These are phyloP conservation scores for Apostasia ramifera DNA, from an alignment of 106 monocot species.

Conservation along the genomic window DNA sequence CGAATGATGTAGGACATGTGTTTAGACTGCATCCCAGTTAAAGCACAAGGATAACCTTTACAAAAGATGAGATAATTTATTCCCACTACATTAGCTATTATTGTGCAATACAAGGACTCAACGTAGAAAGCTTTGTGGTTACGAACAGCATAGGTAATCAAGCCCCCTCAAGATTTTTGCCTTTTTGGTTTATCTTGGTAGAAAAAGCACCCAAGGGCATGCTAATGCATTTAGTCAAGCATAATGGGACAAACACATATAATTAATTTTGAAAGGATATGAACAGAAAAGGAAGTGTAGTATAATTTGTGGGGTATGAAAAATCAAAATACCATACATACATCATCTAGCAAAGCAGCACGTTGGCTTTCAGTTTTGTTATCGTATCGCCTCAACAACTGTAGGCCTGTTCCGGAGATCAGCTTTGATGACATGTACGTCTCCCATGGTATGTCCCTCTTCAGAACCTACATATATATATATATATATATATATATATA, in stretches of 20 bases:
- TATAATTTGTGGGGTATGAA: not conserved
- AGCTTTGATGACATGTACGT: conserved; percentile 89
- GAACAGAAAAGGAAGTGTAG: not conserved
- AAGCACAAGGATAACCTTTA: not conserved
- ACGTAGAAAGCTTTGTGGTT: not conserved
- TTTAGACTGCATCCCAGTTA: not conserved
- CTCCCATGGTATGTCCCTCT: conserved; percentile 97
- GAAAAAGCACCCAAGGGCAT: too few relatives aligned
- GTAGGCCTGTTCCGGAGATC: conserved; percentile 69
- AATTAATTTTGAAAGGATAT: not conserved
- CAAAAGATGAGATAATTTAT: not conserved
- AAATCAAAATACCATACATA: conserved; percentile 19
- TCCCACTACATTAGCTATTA: too few relatives aligned
- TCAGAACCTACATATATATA: conserved; percentile 53
- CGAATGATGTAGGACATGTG: too few relatives aligned
- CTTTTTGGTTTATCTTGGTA: not conserved
- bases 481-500: too few relatives aligned
- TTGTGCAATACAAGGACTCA: not conserved
- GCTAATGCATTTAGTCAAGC: too few relatives aligned
- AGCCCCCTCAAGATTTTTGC: too few relatives aligned
- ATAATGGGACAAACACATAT: too few relatives aligned
- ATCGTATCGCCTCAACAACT: conserved; percentile 78
- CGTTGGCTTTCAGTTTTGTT: conserved; percentile 68
- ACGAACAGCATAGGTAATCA: not conserved
- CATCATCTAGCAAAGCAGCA: conserved; percentile 84